These are phyloP conservation scores for Sclerotinia glacialis DNA, from an alignment of 2,329 filamentous ascomycete genomes.

Conservation along the genomic window DNA sequence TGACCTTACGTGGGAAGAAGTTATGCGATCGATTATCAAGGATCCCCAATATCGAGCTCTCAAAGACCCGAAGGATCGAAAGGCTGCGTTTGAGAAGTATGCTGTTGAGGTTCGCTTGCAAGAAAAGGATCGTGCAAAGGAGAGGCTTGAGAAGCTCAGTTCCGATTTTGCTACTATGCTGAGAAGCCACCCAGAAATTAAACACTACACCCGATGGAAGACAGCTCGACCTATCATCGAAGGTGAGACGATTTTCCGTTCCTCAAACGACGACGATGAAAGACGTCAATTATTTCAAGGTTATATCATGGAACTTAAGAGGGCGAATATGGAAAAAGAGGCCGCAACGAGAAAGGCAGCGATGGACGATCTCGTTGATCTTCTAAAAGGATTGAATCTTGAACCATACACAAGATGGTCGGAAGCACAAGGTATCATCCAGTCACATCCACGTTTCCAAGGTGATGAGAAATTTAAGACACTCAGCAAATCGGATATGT, in stretches of 20 bases:
- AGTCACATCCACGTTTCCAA: slow-evolving; percentile 73
- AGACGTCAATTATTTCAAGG: slow-evolving; percentile 89
- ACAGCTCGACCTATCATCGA: slow-evolving; percentile 92
- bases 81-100: slow-evolving; percentile 91
- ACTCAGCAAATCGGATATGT: slow-evolving; percentile 83
- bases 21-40: slow-evolving; percentile 79
- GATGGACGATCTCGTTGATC: slow-evolving; percentile 75
- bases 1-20: slow-evolving; percentile 91
- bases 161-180: slow-evolving; percentile 96
- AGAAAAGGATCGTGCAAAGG: slow-evolving; percentile 92
- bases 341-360: slow-evolving; percentile 70
- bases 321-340: slow-evolving; percentile 73
- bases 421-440: slow-evolving; percentile 80
- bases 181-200: slow-evolving; percentile 93
- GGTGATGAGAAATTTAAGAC: slow-evolving; percentile 80
- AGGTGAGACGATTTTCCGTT: slow-evolving; percentile 91
- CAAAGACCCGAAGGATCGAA: slow-evolving; percentile 87
- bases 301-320: slow-evolving; percentile 83
- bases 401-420: slow-evolving; percentile 95
- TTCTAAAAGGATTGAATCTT: slow-evolving; percentile 76
- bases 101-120: slow-evolving; percentile 83
- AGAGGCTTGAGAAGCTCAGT: slow-evolving; percentile 86
- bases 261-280: slow-evolving; percentile 82
- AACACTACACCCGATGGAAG: slow-evolving; percentile 95
- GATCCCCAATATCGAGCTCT: slow-evolving; percentile 92